Percentiles rank a stretch among this genome's conserved stretches.
phyloP scores from a whole-genome alignment of 352 stramenopile genomes.

The Globisporangium paroecandrum region DNA sequence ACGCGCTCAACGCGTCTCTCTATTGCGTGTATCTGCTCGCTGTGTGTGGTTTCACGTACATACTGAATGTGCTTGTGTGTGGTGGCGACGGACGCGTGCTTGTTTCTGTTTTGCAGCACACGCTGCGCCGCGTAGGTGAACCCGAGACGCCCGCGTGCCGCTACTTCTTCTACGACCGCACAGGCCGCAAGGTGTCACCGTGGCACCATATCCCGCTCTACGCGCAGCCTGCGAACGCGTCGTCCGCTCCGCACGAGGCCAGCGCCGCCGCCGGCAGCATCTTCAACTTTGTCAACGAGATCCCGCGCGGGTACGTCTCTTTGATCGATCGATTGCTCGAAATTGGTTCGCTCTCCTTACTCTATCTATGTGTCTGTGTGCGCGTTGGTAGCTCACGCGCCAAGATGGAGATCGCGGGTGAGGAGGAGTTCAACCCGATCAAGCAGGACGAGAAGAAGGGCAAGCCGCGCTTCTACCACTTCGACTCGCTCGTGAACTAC shows the following conservation, averaged over 20 bases:
- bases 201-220: slow-evolving; percentile 94
- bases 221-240: slow-evolving; percentile 24
- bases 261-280: slow-evolving; percentile 28
- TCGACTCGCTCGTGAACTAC: slow-evolving; percentile 94
- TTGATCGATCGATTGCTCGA: neutral
- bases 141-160: slow-evolving; percentile 68
- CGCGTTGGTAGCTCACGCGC: slow-evolving; percentile 36
- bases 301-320: slow-evolving; percentile 67
- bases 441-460: slow-evolving; percentile 98
- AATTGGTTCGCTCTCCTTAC: neutral
- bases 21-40: neutral
- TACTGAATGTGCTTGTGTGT: neutral
- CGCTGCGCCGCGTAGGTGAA: slow-evolving; percentile 56
- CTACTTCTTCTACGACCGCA: slow-evolving; percentile 79
- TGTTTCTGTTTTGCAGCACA: slow-evolving; percentile 37
- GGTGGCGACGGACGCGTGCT: neutral
- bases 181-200: slow-evolving; percentile 79
- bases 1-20: neutral
- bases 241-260: slow-evolving; percentile 32
- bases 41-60: no score
- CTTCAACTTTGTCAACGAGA: slow-evolving; percentile 94
- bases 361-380: neutral
- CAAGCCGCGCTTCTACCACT: slow-evolving; percentile 89
- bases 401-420: slow-evolving; percentile 94
- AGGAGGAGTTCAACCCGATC: slow-evolving; percentile 92